Base-by-base conservation (phyloP, 192 early-diverging fungal species). In the Backusella tuberculispora region DNA sequence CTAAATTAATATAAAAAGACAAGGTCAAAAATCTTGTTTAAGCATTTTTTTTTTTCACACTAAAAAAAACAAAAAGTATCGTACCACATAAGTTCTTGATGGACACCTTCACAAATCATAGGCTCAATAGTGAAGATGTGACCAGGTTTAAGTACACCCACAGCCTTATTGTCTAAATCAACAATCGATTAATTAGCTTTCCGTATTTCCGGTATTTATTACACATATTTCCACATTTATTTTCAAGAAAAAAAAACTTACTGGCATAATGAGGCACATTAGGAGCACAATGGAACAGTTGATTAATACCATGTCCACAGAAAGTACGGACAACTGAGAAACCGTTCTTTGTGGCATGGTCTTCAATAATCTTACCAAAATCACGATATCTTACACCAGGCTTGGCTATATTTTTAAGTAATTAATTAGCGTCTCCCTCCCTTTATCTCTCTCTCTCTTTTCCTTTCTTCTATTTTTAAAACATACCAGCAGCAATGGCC, bases 121-220 rank as follows among this genome's bases (percentile, higher is more conserved):
- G 97, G 98, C 83, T 99, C 98, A 68, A 99, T 99, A 13, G 98
- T 99, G 76, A 99, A 99, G 50, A 90, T 87, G 74, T 98, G 96
- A 34, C 98, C 98, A 24, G 93, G 85, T 84, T 97, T 97, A 92
- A 98, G 96, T 2, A 94, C 88, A 34, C 98, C 98, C 63, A 98
- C 88, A 2, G 97, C 95, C 87, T 98, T 98, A 85, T 98, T 98
- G 66, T 92, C 83, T 84, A 69, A 15, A 45, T 7, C 29, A 71
- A 17, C 41, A 64, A 64, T 48, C 10, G 9, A 63, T 5, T 12
- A 13, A 24, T 60, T 60, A 60, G 53, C 26, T 60, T 12, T 60
- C 10, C 53, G 21, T 26, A 24, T 26, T 19, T 60, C 21, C 53
- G 21, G 26, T 10, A 24, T 6, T 19, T 44, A 44, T n/a, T 21